These are phyloP conservation scores for Pseudocercospora pini-densiflorae DNA, from an alignment of 2,329 filamentous ascomycete species.

Conservation along the genomic window DNA sequence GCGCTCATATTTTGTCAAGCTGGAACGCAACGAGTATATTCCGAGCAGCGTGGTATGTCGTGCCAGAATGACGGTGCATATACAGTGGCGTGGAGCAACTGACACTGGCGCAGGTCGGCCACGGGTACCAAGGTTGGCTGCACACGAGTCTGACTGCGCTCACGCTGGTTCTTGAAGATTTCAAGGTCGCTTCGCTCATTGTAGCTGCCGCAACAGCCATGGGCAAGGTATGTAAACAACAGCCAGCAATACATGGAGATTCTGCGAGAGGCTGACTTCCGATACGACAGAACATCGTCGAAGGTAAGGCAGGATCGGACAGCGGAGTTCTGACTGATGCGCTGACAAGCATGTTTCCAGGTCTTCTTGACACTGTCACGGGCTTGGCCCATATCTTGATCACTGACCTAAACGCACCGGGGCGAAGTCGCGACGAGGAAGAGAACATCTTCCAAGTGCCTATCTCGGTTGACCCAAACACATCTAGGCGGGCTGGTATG, in stretches of 20 bases:
- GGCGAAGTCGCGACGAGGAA: conserved; percentile 49
- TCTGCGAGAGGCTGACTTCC: background rate
- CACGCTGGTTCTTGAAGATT: conserved; percentile 57
- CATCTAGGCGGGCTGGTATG: conserved; percentile 50
- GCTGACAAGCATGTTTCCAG: conserved; percentile 34
- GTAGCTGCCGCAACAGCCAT: conserved; percentile 57
- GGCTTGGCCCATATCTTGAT: conserved; percentile 17
- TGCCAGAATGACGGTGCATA: background rate
- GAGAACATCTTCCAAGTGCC: conserved; percentile 63
- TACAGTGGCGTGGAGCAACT: background rate
- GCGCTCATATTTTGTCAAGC: conserved; percentile 59
- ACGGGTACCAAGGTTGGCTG: conserved; percentile 64
- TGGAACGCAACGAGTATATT: conserved; percentile 61
- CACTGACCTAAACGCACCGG: conserved; percentile 49
- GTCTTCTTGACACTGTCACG: background rate
- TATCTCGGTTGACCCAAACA: conserved; percentile 50
- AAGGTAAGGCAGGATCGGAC: conserved; percentile 24
- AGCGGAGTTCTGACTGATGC: conserved; percentile 44
- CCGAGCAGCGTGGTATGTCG: conserved; percentile 30
- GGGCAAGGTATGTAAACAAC: conserved; percentile 41
- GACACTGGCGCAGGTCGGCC: conserved; percentile 43
- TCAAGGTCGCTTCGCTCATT: conserved; percentile 58
- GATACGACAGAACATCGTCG: conserved; percentile 17
- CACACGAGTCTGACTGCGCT: conserved; percentile 56
- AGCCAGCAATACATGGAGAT: background rate